Base-by-base conservation (phyloP, 2,329 filamentous ascomycete genomes). In the Zymoseptoria ardabiliae region DNA sequence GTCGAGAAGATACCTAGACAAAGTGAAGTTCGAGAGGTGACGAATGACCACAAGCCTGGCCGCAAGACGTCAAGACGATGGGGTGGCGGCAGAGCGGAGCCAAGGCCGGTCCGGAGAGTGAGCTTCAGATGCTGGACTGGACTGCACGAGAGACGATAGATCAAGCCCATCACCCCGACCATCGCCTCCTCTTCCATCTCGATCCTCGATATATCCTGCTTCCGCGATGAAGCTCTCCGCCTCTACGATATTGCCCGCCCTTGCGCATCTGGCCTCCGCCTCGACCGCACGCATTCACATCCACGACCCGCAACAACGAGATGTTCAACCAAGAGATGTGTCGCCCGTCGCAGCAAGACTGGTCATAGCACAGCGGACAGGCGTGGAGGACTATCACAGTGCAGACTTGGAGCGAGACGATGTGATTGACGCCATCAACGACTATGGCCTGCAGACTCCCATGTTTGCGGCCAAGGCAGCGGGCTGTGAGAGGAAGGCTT, bases 351-450 rank as follows among this genome's bases (percentile, higher is more conserved):
- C 76, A 48, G 78, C 80, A 64, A 74, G 79, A 68, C 69, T 82
- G 59, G 75, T 82, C 54, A 67, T 82, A 60, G 79, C 80, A 54
- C 77, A 80, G 69, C 72, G 79, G 66, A 74, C 81, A 23, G 79
- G 79, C 19, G 71, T 82, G 35, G 77, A 79, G 56, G 73, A 76
- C 57, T 81, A 76, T 70, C 79, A 82, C 64, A 68, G 71, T 22
- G 68, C 79, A 53, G 71, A 75, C 59, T 64, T 75, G 60, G 64
- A 71, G 25, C 72, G 72, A 54, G 72, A 76, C 10, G 72, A 76
- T 9, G 71, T 71, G n/a, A 67, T 82, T 55, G 65, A 73, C 41
- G 74, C 76, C 53, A 74, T 82, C 63, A 81, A 81, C 69, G 70
- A 70, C 30, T 79, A 74, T 65, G 78, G 79, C 45, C 73, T 66